Conservation (phyloP, 2,329 filamentous ascomycete genomes). For the Coniochaeta sp. region DNA sequence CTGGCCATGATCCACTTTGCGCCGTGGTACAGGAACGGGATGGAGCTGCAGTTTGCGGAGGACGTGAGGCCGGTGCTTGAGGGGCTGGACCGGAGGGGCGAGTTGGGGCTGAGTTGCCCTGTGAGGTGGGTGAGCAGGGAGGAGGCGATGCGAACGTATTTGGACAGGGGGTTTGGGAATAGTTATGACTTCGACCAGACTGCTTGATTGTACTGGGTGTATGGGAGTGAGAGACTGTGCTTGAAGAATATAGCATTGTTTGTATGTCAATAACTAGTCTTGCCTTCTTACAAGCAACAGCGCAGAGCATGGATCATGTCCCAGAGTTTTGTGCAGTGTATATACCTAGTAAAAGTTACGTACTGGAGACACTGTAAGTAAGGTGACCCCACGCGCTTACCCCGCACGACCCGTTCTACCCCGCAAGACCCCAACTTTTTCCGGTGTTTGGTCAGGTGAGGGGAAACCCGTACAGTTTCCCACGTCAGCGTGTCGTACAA, state of each 20-base stretch:
- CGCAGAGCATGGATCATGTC: too few species aligned
- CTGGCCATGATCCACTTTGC: slow-evolving; percentile 55
- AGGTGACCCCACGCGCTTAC: neutral
- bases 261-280: too few species aligned
- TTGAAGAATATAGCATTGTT: too few species aligned
- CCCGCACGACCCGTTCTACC: neutral
- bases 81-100: slow-evolving; percentile 17
- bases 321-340: neutral
- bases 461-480: neutral
- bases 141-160: slow-evolving; percentile 36
- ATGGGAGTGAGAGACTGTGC: too few species aligned
- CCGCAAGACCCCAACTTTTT: neutral
- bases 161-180: slow-evolving; percentile 52
- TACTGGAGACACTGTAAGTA: neutral
- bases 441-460: neutral
- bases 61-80: slow-evolving; percentile 36
- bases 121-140: slow-evolving; percentile 21
- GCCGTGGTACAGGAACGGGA: slow-evolving; percentile 48
- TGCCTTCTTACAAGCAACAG: too few species aligned
- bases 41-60: slow-evolving; percentile 46
- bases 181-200: slow-evolving; percentile 53
- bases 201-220: neutral
- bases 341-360: neutral
- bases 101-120: slow-evolving; percentile 37
- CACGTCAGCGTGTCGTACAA: neutral